Evolutionary conservation across 768 basidiomycete species (phyloP).

Genomic region (Suillus clintonianus): DNA sequence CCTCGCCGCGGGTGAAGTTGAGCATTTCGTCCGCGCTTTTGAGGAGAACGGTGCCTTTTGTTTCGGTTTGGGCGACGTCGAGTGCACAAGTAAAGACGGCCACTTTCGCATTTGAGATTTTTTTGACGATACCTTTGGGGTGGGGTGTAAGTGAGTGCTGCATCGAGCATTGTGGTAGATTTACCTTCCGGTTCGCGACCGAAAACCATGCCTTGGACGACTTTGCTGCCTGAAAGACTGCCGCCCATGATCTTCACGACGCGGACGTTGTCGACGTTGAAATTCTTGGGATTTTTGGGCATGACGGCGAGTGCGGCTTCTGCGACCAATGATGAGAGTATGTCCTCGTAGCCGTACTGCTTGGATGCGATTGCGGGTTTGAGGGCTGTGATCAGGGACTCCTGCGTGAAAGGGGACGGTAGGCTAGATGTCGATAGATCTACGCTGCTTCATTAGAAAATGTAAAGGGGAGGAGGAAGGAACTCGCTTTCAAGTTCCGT

Average conservation of each 20-base stretch:
- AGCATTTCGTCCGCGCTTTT: constrained; percentile 96
- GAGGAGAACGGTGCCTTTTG: constrained; percentile 96
- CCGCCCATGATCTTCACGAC: constrained; percentile 99
- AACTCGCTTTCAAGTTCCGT: constrained; percentile 88
- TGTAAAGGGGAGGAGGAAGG: constrained; percentile 10
- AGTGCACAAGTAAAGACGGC: constrained; percentile 93
- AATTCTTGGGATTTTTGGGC: constrained; percentile 85
- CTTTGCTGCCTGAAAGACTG: constrained; percentile 77
- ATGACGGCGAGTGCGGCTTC: constrained; percentile 93
- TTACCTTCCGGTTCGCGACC: constrained; percentile 92
- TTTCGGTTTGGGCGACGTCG: constrained; percentile 96
- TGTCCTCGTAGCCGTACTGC: constrained; percentile 92
- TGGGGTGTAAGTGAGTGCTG: neutral
- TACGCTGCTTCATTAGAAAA: constrained; percentile 29
- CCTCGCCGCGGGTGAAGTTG: constrained; percentile 95
- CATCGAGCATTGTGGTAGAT: constrained; percentile 10
- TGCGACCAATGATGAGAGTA: constrained; percentile 79
- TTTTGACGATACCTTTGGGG: constrained; percentile 77
- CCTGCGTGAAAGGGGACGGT: constrained; percentile 70
- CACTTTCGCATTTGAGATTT: constrained; percentile 84
- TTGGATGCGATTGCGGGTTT: constrained; percentile 95
- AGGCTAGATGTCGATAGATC: constrained; percentile 71
- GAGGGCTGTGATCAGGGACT: constrained; percentile 72
- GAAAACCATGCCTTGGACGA: constrained; percentile 98
- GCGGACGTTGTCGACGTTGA: constrained; percentile 97